phyloP scores from a whole-genome alignment of 2,329 filamentous ascomycete genomes.

The Aspergillus sp. region DNA sequence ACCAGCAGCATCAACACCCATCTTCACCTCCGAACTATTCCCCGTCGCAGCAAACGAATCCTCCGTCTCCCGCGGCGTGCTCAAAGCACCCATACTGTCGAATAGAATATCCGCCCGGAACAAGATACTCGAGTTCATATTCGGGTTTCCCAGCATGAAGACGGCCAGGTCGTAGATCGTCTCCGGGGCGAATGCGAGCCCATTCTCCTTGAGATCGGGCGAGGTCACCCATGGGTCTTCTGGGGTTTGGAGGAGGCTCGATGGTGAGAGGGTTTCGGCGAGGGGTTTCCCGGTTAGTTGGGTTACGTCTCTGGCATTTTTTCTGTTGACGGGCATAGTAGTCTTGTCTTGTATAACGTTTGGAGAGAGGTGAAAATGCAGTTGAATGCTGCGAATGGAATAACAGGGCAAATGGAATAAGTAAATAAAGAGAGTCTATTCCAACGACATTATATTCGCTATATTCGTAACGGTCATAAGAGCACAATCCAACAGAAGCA shows the following conservation, averaged over 20 bases:
- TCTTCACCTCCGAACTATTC: background rate
- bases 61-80: slow-evolving; percentile 30
- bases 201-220: slow-evolving; percentile 19
- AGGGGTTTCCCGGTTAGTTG: slow-evolving; percentile 23
- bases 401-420: too few relatives aligned
- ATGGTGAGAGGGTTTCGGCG: slow-evolving; percentile 22
- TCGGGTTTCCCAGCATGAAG: slow-evolving; percentile 48
- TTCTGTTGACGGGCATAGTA: too few relatives aligned
- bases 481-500: too few relatives aligned
- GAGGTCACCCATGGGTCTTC: slow-evolving; percentile 29
- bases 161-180: slow-evolving; percentile 48
- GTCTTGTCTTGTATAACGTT: too few relatives aligned
- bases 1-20: slow-evolving; percentile 1
- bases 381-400: too few relatives aligned
- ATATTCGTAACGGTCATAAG: too few relatives aligned
- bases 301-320: slow-evolving; percentile 11
- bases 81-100: slow-evolving; percentile 42
- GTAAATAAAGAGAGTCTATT: too few relatives aligned
- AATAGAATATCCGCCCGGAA: slow-evolving; percentile 59
- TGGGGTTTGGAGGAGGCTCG: slow-evolving; percentile 12
- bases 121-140: slow-evolving; percentile 54
- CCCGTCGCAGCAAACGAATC: slow-evolving; percentile 8
- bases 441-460: too few relatives aligned
- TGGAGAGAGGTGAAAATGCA: too few relatives aligned
- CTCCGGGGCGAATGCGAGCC: slow-evolving; percentile 20